phyloP scores from a whole-genome alignment of 768 basidiomycete genomes.

The Nevesoporus exiguus region DNA sequence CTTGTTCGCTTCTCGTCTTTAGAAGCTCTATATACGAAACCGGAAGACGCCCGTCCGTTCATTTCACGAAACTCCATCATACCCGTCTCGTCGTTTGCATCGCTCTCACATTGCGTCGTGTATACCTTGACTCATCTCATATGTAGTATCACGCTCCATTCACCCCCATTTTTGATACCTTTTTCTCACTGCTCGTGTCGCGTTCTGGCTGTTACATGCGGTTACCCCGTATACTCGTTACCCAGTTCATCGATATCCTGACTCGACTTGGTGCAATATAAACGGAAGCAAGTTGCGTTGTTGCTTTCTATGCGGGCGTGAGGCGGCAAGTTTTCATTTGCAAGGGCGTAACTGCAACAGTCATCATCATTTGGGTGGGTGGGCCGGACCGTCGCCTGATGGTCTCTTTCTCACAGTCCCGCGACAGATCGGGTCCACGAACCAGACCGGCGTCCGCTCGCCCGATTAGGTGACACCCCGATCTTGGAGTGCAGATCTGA shows the following conservation, averaged over 20 bases:
- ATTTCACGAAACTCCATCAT: conserved; percentile 35
- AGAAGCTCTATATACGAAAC: conserved; percentile 33
- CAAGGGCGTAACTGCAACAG: conserved; percentile 14
- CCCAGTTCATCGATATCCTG: conserved; percentile 35
- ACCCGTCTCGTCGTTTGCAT: conserved; percentile 35
- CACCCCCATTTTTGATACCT: conserved; percentile 36
- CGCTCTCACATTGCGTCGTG: conserved; percentile 37
- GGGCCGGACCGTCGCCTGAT: conserved; percentile 7
- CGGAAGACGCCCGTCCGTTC: conserved; percentile 34
- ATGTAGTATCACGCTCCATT: conserved; percentile 36
- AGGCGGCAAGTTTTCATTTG: conserved; percentile 28
- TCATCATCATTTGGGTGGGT: conserved; percentile 5
- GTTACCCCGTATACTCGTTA: conserved; percentile 38
- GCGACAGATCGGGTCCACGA: conserved; percentile 8
- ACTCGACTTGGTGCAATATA: conserved; percentile 21
- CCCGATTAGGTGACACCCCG: conserved; percentile 15
- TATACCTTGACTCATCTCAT: conserved; percentile 36
- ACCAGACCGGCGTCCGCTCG: conserved; percentile 17
- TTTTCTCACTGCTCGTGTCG: conserved; percentile 13
- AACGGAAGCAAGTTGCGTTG: conserved; percentile 12
- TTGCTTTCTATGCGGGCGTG: conserved; percentile 8
- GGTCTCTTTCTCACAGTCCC: no score
- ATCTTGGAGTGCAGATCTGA: conserved; percentile 29
- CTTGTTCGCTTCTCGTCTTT: conserved; percentile 27
- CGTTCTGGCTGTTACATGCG: conserved; percentile 31